phyloP scores from a whole-genome alignment of 2,329 filamentous ascomycete genomes.

The Fusarium ambrosium region DNA sequence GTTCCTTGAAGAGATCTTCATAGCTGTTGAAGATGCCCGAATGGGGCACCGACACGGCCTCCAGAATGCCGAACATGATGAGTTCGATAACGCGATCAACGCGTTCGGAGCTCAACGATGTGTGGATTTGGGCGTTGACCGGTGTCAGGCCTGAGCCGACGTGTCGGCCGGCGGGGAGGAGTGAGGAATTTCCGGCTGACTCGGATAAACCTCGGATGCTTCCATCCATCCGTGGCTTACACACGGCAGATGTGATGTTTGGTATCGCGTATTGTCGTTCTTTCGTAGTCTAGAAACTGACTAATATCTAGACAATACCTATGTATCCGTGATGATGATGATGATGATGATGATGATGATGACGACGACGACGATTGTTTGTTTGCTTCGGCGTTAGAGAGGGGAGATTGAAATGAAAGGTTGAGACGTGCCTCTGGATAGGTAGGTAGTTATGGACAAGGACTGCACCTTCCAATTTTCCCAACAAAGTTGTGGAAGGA shows the following conservation, averaged over 20 bases:
- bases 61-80: conserved; percentile 60
- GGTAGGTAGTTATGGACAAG: neutral
- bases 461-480: neutral
- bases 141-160: conserved; percentile 46
- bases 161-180: conserved; percentile 35
- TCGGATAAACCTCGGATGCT: conserved; percentile 43
- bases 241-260: neutral
- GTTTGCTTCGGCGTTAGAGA: neutral
- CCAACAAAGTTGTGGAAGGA: neutral
- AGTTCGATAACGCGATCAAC: conserved; percentile 42
- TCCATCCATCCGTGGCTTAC: neutral
- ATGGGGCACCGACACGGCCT: conserved; percentile 55
- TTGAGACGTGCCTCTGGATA: neutral
- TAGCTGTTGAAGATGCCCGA: conserved; percentile 55
- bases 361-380: neutral
- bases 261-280: neutral
- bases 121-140: conserved; percentile 47
- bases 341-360: no score
- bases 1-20: conserved; percentile 57
- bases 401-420: neutral
- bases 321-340: no score
- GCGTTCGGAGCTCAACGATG: conserved; percentile 47
- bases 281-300: neutral
- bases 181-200: conserved; percentile 39
- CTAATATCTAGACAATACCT: neutral